These are phyloP conservation scores for Phaeolepiota aurea DNA, from an alignment of 768 basidiomycete genomes.

Conservation along the genomic window DNA sequence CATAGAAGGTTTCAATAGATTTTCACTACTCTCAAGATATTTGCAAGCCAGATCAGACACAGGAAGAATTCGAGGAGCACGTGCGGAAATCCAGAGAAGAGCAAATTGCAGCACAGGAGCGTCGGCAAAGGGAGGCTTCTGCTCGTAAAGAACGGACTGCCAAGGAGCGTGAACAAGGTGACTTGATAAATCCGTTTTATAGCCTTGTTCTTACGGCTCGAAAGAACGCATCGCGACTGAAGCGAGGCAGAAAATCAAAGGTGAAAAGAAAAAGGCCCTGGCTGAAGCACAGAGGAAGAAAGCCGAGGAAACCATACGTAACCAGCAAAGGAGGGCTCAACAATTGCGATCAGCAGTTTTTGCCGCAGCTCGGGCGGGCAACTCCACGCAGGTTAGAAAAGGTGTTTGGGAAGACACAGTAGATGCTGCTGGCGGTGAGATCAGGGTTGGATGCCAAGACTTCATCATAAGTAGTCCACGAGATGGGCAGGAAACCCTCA, in stretches of 20 bases:
- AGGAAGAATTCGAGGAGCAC: slow-evolving; percentile 45
- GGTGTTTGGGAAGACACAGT: slow-evolving; percentile 64
- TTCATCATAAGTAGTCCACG: slow-evolving; percentile 35
- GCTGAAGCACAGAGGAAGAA: slow-evolving; percentile 39
- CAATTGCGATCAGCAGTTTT: slow-evolving; percentile 53
- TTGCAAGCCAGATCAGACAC: slow-evolving; percentile 31
- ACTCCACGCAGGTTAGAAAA: slow-evolving; percentile 47
- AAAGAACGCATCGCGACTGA: slow-evolving; percentile 51
- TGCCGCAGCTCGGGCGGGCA: slow-evolving; percentile 50
- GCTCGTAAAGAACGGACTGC: slow-evolving; percentile 36
- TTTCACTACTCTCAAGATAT: slow-evolving; percentile 13
- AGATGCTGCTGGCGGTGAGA: slow-evolving; percentile 66
- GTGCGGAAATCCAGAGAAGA: slow-evolving; percentile 42
- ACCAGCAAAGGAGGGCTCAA: slow-evolving; percentile 43
- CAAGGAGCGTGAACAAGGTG: slow-evolving; percentile 49
- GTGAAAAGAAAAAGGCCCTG: slow-evolving; percentile 46
- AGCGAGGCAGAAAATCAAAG: slow-evolving; percentile 46
- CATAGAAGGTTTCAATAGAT: slow-evolving; percentile 1
- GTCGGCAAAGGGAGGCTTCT: slow-evolving; percentile 40
- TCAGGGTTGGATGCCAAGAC: slow-evolving; percentile 44
- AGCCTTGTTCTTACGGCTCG: neutral
- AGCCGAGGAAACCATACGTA: slow-evolving; percentile 39
- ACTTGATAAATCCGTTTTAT: slow-evolving; percentile 4
- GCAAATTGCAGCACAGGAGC: slow-evolving; percentile 43
- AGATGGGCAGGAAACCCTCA: slow-evolving; percentile 59